phyloP scores from a whole-genome alignment of 2,329 filamentous ascomycete genomes.

The Stenocarpella maydis region DNA sequence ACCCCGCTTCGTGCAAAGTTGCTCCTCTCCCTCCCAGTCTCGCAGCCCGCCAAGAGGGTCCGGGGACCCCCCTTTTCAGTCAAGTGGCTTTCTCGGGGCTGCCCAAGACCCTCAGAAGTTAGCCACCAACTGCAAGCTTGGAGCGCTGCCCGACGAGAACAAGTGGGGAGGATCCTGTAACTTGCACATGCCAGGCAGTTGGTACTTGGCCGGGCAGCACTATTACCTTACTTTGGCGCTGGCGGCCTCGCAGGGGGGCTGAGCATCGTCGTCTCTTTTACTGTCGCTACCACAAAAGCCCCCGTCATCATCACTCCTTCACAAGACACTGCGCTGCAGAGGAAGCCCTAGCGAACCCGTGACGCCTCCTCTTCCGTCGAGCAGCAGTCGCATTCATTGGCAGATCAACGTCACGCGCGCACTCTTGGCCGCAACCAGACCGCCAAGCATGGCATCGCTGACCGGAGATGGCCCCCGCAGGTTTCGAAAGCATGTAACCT shows the following conservation, averaged over 20 bases:
- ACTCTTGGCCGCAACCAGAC: not conserved
- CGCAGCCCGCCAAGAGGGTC: slow-evolving; percentile 17
- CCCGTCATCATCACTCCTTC: slow-evolving; percentile 1
- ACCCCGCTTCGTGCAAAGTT: slow-evolving; percentile 31
- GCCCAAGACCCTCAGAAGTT: slow-evolving; percentile 12
- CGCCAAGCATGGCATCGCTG: slow-evolving; percentile 53
- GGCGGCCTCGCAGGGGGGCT: slow-evolving; percentile 1
- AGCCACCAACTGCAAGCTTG: slow-evolving; percentile 14
- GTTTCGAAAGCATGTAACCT: slow-evolving; percentile 67
- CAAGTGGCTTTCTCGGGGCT: slow-evolving; percentile 27
- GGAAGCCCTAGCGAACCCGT: not conserved
- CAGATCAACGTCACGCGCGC: slow-evolving; percentile 2
- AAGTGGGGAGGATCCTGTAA: slow-evolving; percentile 11
- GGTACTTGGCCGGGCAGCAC: not conserved
- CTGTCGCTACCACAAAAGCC: not conserved
- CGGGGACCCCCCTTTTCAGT: slow-evolving; percentile 18
- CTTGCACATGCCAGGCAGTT: slow-evolving; percentile 21
- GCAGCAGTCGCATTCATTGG: not conserved
- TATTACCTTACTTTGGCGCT: not conserved
- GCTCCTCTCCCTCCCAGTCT: slow-evolving; percentile 20
- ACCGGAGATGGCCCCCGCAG: slow-evolving; percentile 54
- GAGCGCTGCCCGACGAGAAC: slow-evolving; percentile 8
- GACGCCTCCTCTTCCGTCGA: not conserved
- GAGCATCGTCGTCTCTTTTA: slow-evolving; percentile 1
- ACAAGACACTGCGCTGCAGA: not conserved